phyloP scores from a whole-genome alignment of 179 eudicot species.

The Beta lomatogona region DNA sequence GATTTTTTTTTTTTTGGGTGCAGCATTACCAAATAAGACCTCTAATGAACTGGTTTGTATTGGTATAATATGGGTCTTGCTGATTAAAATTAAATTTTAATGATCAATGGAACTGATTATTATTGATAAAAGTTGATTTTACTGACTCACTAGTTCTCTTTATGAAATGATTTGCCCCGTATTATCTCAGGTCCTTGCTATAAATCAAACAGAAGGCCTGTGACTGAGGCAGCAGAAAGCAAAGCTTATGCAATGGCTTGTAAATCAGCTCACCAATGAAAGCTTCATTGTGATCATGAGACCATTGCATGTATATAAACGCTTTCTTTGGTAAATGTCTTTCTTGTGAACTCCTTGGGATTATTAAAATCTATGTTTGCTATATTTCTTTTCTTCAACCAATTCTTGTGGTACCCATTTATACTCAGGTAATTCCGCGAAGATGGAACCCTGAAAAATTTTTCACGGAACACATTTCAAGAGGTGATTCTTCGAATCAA shows the following conservation, averaged over 20 bases:
- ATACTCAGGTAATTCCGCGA: conserved; percentile 18
- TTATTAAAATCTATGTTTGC: not conserved
- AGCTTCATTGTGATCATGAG: conserved; percentile 23
- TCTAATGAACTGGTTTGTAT: too few relatives aligned
- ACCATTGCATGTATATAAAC: conserved; percentile 20
- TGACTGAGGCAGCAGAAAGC: conserved; percentile 21
- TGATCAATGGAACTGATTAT: too few relatives aligned
- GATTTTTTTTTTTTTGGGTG: not conserved
- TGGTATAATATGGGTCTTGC: too few relatives aligned
- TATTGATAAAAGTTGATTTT: too few relatives aligned
- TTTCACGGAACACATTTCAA: not conserved
- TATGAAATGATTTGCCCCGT: not conserved
- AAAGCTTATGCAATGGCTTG: conserved; percentile 13
- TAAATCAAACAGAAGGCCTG: conserved; percentile 27
- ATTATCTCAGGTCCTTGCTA: not conserved
- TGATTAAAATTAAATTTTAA: too few relatives aligned
- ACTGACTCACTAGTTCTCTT: too few relatives aligned
- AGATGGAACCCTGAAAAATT: conserved; percentile 2
- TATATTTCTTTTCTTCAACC: not conserved
- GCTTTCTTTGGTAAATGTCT: conserved; percentile 16
- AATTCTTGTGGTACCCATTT: not conserved
- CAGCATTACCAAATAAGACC: not conserved
- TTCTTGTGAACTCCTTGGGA: not conserved
- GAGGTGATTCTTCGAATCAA: conserved; percentile 14
- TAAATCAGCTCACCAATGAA: not conserved